Evolutionary conservation across 176 grass and related monocot species (phyloP), one percentile per base, ranked within the genome.

Genomic region (Lolium multiflorum): DNA sequence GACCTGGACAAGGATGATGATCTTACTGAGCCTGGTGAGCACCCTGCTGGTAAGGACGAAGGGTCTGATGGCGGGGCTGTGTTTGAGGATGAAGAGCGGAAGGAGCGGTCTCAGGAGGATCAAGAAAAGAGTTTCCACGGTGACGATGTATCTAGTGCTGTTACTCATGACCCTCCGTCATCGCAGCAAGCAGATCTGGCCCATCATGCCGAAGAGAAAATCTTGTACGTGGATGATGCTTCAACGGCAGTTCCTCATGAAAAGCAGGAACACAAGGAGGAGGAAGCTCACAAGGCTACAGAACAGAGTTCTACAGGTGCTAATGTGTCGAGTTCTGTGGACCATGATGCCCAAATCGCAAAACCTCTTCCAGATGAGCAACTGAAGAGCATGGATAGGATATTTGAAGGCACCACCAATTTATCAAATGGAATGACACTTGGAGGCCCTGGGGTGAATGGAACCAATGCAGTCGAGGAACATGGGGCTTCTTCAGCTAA

Each of bases 261-360:
- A 37, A 74, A 86, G 5, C 81, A 85, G 12, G 77, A 81, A 79
- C 71, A 11, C 7, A 84, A 81, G 52, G 91, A 97, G 67, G 92
- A 91, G 43, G 85, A 89, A 91, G 81, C 88, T 60, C 74, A 49
- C 18, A 86, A 90, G 82, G 94, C 92, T 20, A 88, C 71, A 51
- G 97, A 98, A 59, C 91, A 81, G 86, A 91, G 85, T 85, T 96
- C 94, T 86, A 83, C 86, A 76, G 91, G 88, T 0, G 90, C 96
- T 54, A 86, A 93, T 9, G 85, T 90, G 21, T 87, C 92, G 2
- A 91, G 94, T 77, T 91, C 89, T 7, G 92, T 96, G 39, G 81
- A 89, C 69, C 94, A 97, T 81, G 90, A 89, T 76, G 88, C 85
- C 66, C 85, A 87, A 46, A 46, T 91, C 39, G 75, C 85, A 59